These are phyloP conservation scores for Ceriops zippeliana DNA, from an alignment of 345 rosid species.

Conservation along the genomic window DNA sequence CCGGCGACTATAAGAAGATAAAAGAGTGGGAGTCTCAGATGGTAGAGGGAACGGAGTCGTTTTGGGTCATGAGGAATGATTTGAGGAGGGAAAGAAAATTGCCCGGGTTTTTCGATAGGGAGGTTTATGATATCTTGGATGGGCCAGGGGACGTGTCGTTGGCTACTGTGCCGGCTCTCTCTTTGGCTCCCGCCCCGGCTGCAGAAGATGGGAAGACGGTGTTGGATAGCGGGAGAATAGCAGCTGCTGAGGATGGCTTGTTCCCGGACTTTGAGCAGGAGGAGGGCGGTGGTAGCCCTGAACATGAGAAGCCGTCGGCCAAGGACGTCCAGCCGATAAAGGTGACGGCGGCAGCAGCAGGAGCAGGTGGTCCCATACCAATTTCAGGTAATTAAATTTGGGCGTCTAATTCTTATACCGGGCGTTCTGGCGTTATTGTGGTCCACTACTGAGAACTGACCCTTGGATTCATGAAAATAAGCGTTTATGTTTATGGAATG, in stretches of 20 bases:
- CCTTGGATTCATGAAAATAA: no score
- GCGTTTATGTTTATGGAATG: no score
- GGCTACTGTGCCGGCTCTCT: slow-evolving; percentile 23
- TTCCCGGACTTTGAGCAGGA: slow-evolving; percentile 72
- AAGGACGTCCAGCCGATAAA: slow-evolving; percentile 13
- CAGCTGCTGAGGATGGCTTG: slow-evolving; percentile 63
- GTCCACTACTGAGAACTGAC: no score
- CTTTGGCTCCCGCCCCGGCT: slow-evolving; percentile 49
- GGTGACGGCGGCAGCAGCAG: slow-evolving; percentile 19
- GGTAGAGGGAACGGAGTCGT: slow-evolving; percentile 74
- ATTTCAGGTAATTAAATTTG: slow-evolving; percentile 38
- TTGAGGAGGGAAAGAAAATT: slow-evolving; percentile 73
- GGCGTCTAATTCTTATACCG: no score
- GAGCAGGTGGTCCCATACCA: slow-evolving; percentile 45
- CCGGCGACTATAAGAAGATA: slow-evolving; percentile 98
- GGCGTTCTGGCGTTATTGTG: no score
- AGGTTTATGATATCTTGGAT: slow-evolving; percentile 81
- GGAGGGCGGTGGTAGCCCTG: slow-evolving; percentile 43
- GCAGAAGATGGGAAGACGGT: slow-evolving; percentile 50
- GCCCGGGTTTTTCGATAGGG: slow-evolving; percentile 93
- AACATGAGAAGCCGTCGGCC: slow-evolving; percentile 35
- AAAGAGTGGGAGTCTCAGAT: slow-evolving; percentile 82
- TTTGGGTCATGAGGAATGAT: slow-evolving; percentile 94
- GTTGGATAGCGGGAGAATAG: slow-evolving; percentile 65
- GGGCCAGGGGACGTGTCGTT: slow-evolving; percentile 32